A percentile compares a stretch with the other conserved stretches of the same genome.
These are phyloP conservation scores for Cercospora citrullina DNA, from an alignment of 2,329 filamentous ascomycete species.

Conservation along the genomic window DNA sequence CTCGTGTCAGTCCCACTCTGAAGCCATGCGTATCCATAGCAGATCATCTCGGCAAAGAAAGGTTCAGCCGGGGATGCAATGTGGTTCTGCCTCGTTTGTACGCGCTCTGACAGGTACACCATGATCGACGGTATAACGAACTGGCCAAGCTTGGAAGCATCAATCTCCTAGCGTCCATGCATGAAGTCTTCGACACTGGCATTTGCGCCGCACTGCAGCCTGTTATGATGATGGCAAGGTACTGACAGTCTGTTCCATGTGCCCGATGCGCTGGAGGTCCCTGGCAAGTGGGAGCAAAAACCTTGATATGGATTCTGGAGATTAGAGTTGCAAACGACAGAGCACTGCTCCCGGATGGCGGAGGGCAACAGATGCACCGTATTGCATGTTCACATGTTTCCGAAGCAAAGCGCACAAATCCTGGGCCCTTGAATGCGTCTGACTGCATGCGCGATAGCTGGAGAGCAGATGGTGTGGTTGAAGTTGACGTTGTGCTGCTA, in stretches of 20 bases:
- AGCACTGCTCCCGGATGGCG: neutral
- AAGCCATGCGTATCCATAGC: constrained; percentile 12
- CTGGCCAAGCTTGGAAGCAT: constrained; percentile 1
- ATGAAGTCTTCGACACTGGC: neutral
- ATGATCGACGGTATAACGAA: neutral
- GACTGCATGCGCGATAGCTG: neutral
- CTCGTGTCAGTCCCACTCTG: neutral
- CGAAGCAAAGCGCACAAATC: neutral
- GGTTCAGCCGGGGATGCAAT: neutral
- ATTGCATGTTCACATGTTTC: neutral
- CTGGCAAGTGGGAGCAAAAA: neutral
- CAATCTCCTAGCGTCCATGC: constrained; percentile 5
- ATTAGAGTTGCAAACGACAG: constrained; percentile 6
- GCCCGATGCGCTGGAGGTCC: neutral
- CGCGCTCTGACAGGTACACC: neutral
- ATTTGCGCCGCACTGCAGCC: neutral
- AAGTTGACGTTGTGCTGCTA: neutral
- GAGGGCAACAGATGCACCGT: neutral
- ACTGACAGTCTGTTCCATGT: constrained; percentile 1
- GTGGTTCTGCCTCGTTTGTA: neutral
- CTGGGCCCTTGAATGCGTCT: neutral
- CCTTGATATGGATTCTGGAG: neutral
- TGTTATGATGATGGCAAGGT: constrained; percentile 1
- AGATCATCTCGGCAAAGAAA: constrained; percentile 15
- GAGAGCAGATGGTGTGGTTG: neutral